phyloP scores from a whole-genome alignment of 202 grass and related monocot genomes.

The Miscanthus sacchariflorus region DNA sequence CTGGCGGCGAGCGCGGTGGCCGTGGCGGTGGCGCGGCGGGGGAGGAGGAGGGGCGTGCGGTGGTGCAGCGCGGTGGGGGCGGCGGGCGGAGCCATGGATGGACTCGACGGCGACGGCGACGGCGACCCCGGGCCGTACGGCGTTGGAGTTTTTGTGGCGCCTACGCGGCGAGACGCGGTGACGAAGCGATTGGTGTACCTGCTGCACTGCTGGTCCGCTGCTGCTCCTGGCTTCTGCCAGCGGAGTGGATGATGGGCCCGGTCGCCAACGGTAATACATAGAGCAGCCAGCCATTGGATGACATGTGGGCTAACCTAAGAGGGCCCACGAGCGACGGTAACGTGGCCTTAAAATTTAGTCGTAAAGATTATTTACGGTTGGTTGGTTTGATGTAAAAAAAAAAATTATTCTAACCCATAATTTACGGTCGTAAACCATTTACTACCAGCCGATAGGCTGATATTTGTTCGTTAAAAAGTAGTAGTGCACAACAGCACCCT shows the following conservation, averaged over 20 bases:
- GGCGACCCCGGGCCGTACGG: background rate
- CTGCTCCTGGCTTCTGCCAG: too few relatives aligned
- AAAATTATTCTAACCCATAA: too few relatives aligned
- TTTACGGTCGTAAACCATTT: too few relatives aligned
- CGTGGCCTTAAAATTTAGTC: too few relatives aligned
- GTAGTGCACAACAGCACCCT: too few relatives aligned
- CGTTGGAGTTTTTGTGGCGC: background rate
- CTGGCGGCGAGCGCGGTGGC: background rate
- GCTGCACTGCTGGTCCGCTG: too few relatives aligned
- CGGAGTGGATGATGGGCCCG: background rate
- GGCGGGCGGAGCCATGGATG: constrained; percentile 18
- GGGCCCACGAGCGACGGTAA: background rate
- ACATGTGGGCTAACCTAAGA: background rate
- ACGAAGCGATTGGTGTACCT: background rate
- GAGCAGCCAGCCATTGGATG: background rate
- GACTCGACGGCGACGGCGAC: background rate
- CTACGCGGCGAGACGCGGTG: background rate
- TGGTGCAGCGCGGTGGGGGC: constrained; percentile 6
- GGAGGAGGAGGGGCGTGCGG: constrained; percentile 9
- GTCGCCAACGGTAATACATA: background rate
- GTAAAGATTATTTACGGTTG: too few relatives aligned
- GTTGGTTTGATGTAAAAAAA: too few relatives aligned
- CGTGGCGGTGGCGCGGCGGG: background rate
- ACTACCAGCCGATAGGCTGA: too few relatives aligned
- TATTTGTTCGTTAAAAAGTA: too few relatives aligned